Base-by-base conservation (phyloP, 352 stramenopile genomes). In the Phytophthora aleatoria region DNA sequence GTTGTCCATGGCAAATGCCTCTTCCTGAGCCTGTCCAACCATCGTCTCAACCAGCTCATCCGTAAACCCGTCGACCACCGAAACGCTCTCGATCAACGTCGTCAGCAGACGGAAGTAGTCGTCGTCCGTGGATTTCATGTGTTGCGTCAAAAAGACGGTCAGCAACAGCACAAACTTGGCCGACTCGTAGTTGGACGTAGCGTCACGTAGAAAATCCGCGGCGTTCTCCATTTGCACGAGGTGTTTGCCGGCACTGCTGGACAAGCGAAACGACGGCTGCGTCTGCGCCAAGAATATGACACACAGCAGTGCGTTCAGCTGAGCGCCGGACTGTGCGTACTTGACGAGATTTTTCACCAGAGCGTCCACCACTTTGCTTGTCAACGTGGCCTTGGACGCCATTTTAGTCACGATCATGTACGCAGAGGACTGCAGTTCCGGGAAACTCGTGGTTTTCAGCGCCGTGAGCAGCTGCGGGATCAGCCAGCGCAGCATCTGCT, bases 331-430 rank as follows among this genome's bases (percentile, higher is more conserved):
- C 48, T 91, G 82, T 5, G 79, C 81, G 54, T 92, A 82, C 50
- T 96, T 94, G 35, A 94, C 64, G 11, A 96, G 64, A 50, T 81
- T 77, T 65, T 92, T 94, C 31, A 89, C 73, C 13, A 91, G 60
- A 35, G 83, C 86, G 16, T 87, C 78, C 26, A 92, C 74, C 20
- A 92, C 83, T 61, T 91, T 90, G n/a, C 65, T 71, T 9, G 80
- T 85, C 28, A 96, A 57, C 27, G 81, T 86, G 31, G 85, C 82
- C 69, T 94, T 94, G 35, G 88, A 89, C 50, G 85, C 74, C 24
- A 96, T 59, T 66, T 96, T 96, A 7, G 85, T 94, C 42, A 91
- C 62, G 50, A 95, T 72, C 85, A 96, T 96, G 65, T 92, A 96
- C 35, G 83, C 84, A 10, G 86, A 81, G 0, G 83, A 81, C 72